A percentile compares a stretch with the other conserved stretches of the same genome.
These are phyloP conservation scores for Penicillium robsamsonii DNA, from an alignment of 495 filamentous ascomycete species.

Conservation along the genomic window DNA sequence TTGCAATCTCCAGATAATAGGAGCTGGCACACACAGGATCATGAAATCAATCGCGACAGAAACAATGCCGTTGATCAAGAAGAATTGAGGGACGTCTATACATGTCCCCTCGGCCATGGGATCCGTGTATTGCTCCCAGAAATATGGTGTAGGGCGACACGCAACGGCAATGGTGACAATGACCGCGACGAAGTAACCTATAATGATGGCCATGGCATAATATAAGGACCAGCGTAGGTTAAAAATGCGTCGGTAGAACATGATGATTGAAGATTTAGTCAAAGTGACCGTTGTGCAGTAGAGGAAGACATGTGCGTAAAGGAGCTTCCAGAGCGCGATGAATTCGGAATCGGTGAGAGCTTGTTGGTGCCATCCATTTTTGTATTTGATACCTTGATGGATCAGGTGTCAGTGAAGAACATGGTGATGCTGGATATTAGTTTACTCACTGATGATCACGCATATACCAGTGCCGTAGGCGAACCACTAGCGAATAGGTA, in stretches of 20 bases:
- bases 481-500: background rate
- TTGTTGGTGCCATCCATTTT: slow-evolving; percentile 14
- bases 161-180: slow-evolving; percentile 9
- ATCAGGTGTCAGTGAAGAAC: background rate
- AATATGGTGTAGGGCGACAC: slow-evolving; percentile 15
- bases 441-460: slow-evolving; percentile 9
- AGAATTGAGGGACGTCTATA: slow-evolving; percentile 15
- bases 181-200: slow-evolving; percentile 12
- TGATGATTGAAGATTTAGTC: slow-evolving; percentile 19
- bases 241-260: slow-evolving; percentile 22
- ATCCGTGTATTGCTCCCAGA: slow-evolving; percentile 14
- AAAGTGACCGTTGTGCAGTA: slow-evolving; percentile 14
- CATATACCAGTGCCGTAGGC: slow-evolving; percentile 7
- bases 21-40: slow-evolving; percentile 41
- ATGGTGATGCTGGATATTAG: background rate
- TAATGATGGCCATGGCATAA: slow-evolving; percentile 4
- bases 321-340: slow-evolving; percentile 10
- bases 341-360: slow-evolving; percentile 12
- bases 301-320: slow-evolving; percentile 17
- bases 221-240: slow-evolving; percentile 15
- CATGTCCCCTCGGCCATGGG: slow-evolving; percentile 1
- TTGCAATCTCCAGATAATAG: slow-evolving; percentile 35
- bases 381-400: slow-evolving; percentile 5
- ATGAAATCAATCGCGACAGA: slow-evolving; percentile 39
- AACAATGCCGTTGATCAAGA: slow-evolving; percentile 14